These are phyloP conservation scores for Coemansia sp. DNA, from an alignment of 192 early-diverging fungal genomes.

Conservation along the genomic window DNA sequence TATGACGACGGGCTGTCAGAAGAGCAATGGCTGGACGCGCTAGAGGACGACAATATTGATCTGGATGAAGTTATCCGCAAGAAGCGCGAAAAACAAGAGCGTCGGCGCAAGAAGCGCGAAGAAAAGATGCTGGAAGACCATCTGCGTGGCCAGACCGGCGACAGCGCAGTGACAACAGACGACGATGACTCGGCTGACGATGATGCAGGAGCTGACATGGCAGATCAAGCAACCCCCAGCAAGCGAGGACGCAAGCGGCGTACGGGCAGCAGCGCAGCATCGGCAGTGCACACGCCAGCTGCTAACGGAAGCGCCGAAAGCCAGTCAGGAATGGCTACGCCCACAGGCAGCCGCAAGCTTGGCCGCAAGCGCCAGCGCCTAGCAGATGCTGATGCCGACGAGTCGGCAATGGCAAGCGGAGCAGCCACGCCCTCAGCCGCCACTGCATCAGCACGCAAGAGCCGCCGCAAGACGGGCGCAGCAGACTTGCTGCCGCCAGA, in stretches of 20 bases:
- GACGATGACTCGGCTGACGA: constrained; percentile 8
- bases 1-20: constrained; percentile 95
- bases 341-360: constrained; percentile 6
- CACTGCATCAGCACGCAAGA: constrained; percentile 18
- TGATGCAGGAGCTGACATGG: constrained; percentile 5
- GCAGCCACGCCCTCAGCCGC: constrained; percentile 13
- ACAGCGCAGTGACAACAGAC: constrained; percentile 8
- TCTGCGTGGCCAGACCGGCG: constrained; percentile 20
- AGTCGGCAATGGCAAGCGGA: constrained; percentile 4
- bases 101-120: constrained; percentile 33
- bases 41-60: constrained; percentile 65
- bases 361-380: constrained; percentile 25
- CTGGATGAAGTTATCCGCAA: constrained; percentile 58
- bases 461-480: constrained; percentile 35
- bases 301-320: constrained; percentile 2
- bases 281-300: constrained; percentile 14
- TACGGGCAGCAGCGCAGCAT: constrained; percentile 10
- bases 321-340: constrained; percentile 22
- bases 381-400: constrained; percentile 17
- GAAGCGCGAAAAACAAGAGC: constrained; percentile 46
- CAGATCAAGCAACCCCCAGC: constrained; percentile 12
- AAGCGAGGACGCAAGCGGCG: constrained; percentile 18
- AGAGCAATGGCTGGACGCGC: constrained; percentile 84
- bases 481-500: constrained; percentile 34
- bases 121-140: constrained; percentile 32